Conservation (phyloP, 2,329 filamentous ascomycete species). For the Monosporascus sp. region DNA sequence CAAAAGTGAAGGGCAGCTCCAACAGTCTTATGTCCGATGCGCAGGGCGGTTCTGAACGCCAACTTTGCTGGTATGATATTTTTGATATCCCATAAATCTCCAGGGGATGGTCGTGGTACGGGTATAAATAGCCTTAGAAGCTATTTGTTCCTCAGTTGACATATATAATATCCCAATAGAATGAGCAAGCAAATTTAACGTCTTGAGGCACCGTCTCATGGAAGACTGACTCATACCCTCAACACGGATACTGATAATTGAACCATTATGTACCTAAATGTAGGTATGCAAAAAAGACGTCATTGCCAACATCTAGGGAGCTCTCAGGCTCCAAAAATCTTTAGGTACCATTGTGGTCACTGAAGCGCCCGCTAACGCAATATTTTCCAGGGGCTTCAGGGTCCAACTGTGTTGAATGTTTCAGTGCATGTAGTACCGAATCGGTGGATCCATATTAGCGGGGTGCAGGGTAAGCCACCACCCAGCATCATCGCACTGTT, state of each 20-base stretch:
- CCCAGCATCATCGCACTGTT: not conserved
- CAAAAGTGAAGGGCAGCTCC: constrained; percentile 22
- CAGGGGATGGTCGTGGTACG: not conserved
- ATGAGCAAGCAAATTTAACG: no score
- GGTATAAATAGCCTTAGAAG: not conserved
- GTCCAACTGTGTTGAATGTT: not conserved
- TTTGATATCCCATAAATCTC: not conserved
- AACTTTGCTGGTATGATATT: constrained; percentile 15
- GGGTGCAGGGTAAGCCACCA: not conserved
- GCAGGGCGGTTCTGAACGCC: constrained; percentile 16
- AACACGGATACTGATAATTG: not conserved
- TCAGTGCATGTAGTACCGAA: not conserved
- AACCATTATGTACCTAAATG: not conserved
- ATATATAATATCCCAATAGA: not conserved
- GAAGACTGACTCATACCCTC: not conserved
- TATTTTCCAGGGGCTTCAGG: not conserved
- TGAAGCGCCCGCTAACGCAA: not conserved
- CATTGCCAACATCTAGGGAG: not conserved
- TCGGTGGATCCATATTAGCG: not conserved
- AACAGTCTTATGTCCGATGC: constrained; percentile 16
- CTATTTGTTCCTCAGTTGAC: not conserved
- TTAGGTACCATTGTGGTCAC: not conserved
- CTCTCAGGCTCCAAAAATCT: not conserved
- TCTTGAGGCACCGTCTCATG: no score
- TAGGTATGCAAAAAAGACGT: not conserved